These are phyloP conservation scores for Prunus padus DNA, from an alignment of 306 rosid genomes.

Conservation along the genomic window DNA sequence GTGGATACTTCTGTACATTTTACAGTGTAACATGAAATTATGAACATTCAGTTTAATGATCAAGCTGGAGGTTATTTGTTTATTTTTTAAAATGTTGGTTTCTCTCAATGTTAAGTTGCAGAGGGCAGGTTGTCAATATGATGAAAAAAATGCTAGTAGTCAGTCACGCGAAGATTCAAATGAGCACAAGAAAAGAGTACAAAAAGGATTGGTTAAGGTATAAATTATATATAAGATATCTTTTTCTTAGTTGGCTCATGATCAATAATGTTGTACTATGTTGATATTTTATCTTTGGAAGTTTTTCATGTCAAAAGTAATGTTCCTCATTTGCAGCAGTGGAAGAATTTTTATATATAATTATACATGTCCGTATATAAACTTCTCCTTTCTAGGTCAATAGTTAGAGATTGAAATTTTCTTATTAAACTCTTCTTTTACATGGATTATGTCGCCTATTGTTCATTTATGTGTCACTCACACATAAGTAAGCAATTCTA, in stretches of 20 bases:
- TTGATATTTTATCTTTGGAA: not conserved
- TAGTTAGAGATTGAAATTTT: not conserved
- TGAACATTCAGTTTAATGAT: not conserved
- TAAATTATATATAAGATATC: not conserved
- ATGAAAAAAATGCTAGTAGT: not conserved
- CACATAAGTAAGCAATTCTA: not conserved
- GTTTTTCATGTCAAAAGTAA: not conserved
- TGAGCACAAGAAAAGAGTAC: not conserved
- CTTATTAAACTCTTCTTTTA: not conserved
- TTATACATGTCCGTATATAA: not conserved
- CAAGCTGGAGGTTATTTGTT: not conserved
- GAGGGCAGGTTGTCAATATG: constrained; percentile 3
- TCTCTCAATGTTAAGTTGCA: constrained; percentile 5
- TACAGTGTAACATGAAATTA: not conserved
- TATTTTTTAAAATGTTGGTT: not conserved
- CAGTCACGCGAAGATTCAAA: constrained; percentile 10
- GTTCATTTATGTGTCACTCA: not conserved
- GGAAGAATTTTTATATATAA: not conserved
- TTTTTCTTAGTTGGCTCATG: not conserved
- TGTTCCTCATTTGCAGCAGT: not conserved
- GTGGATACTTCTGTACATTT: not conserved
- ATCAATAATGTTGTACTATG: not conserved
- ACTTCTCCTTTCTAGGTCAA: not conserved
- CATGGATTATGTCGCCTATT: not conserved
- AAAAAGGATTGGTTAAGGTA: not conserved